Evolutionary conservation across 2,329 filamentous ascomycete species (phyloP), one percentile per base, ranked within the genome.

Genomic region (Paraphaeosphaeria sporulosa): DNA sequence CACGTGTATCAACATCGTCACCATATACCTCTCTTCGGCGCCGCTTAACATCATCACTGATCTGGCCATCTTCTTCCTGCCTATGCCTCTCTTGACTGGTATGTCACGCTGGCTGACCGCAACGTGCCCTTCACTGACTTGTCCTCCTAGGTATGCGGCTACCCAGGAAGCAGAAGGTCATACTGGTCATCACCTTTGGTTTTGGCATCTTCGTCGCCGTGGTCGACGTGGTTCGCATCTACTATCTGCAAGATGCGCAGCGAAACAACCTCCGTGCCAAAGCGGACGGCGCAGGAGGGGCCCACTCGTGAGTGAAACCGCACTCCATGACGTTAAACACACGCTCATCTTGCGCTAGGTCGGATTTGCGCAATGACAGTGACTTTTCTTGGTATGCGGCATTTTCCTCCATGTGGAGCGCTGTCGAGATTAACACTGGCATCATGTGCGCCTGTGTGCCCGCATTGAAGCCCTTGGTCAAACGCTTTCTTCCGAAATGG

Each of bases 381-480:
- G 85, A 88, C 64, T 85, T 86, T 61, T 83, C 83, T 40, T 88
- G 84, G 89, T 93, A 94, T 72, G 91, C 92, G 0, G 92, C 92
- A 0, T 80, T 93, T 5, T 92, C 92, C 0, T 90, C 96, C 72
- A 94, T 97, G 91, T 98, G 94, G 94, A 94, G 91, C 17, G 91
- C 90, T 13, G 88, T 97, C 56, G 94, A 97, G 76, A 93, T 97
- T 71, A 95, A 96, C 66, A 83, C 96, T 1, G 94, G 93, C 19
- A 93, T 97, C 68, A 90, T 93, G 64, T 96, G 92, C 72, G 94
- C 91, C 44, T 97, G 93, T 70, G 91, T 97, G n/a, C 94, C 94
- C 9, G 94, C 91, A 0, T 81, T 97, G 63, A 97, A 97, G 74
- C 94, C 94, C 1, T 82, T 98, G 7, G 88, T 94, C 57, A 86